Evolutionary conservation across 2,329 filamentous ascomycete genomes (phyloP).

Genomic region (Coniochaeta prunicola): DNA sequence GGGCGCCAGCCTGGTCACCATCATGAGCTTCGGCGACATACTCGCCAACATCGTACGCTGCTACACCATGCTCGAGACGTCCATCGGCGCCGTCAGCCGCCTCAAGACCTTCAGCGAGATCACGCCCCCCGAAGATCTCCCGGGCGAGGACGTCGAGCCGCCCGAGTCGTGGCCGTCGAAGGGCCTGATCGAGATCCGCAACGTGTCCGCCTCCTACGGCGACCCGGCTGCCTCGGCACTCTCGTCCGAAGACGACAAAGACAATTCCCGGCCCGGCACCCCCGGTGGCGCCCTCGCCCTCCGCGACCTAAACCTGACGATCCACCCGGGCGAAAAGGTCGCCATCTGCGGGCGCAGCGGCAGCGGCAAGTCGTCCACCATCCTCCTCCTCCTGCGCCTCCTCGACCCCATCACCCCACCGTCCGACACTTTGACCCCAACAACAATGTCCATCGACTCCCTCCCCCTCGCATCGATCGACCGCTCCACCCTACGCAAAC

Average conservation of each 20-base stretch:
- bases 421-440: not conserved
- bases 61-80: slow-evolving; percentile 26
- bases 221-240: not conserved
- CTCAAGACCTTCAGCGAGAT: slow-evolving; percentile 21
- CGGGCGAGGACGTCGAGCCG: slow-evolving; percentile 18
- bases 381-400: slow-evolving; percentile 31
- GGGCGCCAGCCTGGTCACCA: slow-evolving; percentile 28
- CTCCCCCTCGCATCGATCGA: slow-evolving; percentile 28
- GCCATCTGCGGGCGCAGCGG: slow-evolving; percentile 37
- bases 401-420: slow-evolving; percentile 26
- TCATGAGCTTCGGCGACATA: slow-evolving; percentile 26
- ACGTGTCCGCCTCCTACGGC: slow-evolving; percentile 19
- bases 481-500: slow-evolving; percentile 33
- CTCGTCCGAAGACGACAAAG: not conserved
- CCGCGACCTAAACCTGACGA: slow-evolving; percentile 18
- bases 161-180: slow-evolving; percentile 16
- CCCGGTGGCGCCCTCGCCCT: slow-evolving; percentile 15
- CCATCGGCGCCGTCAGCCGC: slow-evolving; percentile 28
- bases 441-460: slow-evolving; percentile 36
- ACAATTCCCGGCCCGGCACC: not conserved
- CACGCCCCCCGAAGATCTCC: slow-evolving; percentile 14
- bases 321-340: slow-evolving; percentile 26
- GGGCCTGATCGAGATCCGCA: slow-evolving; percentile 15
- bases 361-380: slow-evolving; percentile 35
- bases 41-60: slow-evolving; percentile 20